phyloP scores from a whole-genome alignment of 2,329 filamentous ascomycete genomes.

The Pseudohalonectria lignicola region DNA sequence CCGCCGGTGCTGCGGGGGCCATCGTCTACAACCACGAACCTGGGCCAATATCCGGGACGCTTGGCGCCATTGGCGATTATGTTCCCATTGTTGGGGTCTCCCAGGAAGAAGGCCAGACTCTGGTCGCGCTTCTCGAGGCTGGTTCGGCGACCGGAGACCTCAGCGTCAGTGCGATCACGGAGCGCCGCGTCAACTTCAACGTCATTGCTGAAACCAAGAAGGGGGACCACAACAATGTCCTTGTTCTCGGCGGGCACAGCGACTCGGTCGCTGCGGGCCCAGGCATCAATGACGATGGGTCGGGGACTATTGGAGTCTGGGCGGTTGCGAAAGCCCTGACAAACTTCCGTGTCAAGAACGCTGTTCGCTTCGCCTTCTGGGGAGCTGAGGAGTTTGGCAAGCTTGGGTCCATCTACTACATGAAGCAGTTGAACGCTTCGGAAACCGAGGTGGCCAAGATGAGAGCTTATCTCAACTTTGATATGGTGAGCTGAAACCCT shows the following conservation, averaged over 20 bases:
- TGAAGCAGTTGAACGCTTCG: constrained; percentile 27
- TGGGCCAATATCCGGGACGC: constrained; percentile 53
- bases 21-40: constrained; percentile 65
- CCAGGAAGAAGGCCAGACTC: constrained; percentile 42
- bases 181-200: no score
- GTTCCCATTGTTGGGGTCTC: constrained; percentile 59
- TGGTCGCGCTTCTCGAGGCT: constrained; percentile 39
- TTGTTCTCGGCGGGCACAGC: constrained; percentile 55
- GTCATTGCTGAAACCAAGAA: constrained; percentile 50
- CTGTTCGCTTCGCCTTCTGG: constrained; percentile 51
- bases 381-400: constrained; percentile 44
- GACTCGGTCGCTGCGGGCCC: constrained; percentile 53
- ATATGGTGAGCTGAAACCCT: no score
- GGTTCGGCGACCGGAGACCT: background rate
- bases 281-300: constrained; percentile 72
- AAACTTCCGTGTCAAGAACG: constrained; percentile 25
- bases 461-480: constrained; percentile 43
- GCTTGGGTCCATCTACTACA: constrained; percentile 44
- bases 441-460: constrained; percentile 36
- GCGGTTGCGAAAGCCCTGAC: constrained; percentile 50
- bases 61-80: constrained; percentile 52
- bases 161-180: constrained; percentile 33
- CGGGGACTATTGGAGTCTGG: constrained; percentile 50
- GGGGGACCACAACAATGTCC: constrained; percentile 51
- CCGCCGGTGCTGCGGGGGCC: constrained; percentile 58